Conservation (phyloP, 345 rosid species). For the Trapa incisa region DNA sequence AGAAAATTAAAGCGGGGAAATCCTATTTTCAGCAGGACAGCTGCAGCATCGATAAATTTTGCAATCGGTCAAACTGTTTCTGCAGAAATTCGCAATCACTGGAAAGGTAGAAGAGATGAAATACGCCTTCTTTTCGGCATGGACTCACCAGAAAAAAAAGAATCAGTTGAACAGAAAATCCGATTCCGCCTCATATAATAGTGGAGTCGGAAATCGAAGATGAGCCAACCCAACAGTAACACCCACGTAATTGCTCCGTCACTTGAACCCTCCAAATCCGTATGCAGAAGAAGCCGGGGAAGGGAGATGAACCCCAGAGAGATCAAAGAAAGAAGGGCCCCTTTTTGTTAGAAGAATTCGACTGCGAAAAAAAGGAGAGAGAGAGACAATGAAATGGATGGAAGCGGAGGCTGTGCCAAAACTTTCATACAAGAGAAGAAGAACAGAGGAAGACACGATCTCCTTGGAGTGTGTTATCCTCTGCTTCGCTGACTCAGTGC, state of each 20-base stretch:
- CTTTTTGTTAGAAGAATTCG: neutral
- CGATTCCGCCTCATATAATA: neutral
- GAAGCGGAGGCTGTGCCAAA: neutral
- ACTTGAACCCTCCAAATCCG: neutral
- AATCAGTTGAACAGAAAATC: neutral
- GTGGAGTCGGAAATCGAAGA: neutral
- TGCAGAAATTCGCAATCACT: neutral
- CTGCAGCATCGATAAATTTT: neutral
- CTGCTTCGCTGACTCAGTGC: slow-evolving; percentile 1
- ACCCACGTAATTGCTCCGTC: neutral
- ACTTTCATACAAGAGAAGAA: neutral
- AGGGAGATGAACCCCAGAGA: slow-evolving; percentile 9
- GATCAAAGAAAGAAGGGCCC: neutral
- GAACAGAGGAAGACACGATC: neutral
- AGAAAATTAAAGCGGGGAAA: neutral
- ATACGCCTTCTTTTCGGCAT: neutral
- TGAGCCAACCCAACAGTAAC: slow-evolving; percentile 1
- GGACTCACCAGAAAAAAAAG: neutral
- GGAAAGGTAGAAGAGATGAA: neutral
- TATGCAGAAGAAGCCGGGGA: neutral
- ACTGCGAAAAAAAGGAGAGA: neutral
- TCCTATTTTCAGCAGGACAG: neutral
- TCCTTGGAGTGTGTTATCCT: neutral
- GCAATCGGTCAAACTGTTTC: neutral
- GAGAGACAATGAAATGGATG: neutral